These are phyloP conservation scores for Stagonosporopsis cucurbitacearum DNA, from an alignment of 2,329 filamentous ascomycete genomes.

Conservation along the genomic window DNA sequence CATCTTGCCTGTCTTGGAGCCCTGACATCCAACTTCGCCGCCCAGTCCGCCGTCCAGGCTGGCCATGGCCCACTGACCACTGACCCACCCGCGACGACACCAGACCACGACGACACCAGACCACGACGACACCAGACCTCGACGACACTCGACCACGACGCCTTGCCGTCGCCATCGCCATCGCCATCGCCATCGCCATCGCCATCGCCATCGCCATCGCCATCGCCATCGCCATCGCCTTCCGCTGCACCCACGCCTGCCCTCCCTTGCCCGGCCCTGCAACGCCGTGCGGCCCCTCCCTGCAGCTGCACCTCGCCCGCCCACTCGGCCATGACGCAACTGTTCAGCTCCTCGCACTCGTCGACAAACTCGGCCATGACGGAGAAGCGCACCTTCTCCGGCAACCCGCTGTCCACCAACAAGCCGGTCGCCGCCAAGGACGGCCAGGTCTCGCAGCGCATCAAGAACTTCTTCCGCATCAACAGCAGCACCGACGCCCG, in stretches of 20 bases:
- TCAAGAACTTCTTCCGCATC: constrained; percentile 75
- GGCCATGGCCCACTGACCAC: constrained; percentile 46
- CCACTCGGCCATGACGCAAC: constrained; percentile 49
- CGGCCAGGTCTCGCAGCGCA: constrained; percentile 66
- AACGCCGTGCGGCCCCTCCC: constrained; percentile 14
- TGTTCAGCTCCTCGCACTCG: constrained; percentile 50
- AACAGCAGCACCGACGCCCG: constrained; percentile 59
- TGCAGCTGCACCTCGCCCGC: constrained; percentile 2
- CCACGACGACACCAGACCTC: too few relatives aligned
- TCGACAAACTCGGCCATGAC: constrained; percentile 47
- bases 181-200: too few relatives aligned
- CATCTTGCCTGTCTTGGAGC: constrained; percentile 5
- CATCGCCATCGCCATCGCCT: too few relatives aligned
- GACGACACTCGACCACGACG: constrained; percentile 17
- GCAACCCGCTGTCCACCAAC: constrained; percentile 54
- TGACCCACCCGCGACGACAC: constrained; percentile 15
- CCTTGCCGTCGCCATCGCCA: neutral
- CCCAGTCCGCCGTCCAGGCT: constrained; percentile 25
- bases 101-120: too few relatives aligned
- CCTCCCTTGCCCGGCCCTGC: constrained; percentile 1
- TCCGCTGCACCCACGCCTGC: constrained; percentile 15
- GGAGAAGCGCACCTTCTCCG: constrained; percentile 59
- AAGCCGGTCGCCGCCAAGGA: constrained; percentile 57
- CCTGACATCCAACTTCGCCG: constrained; percentile 26
- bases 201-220: too few relatives aligned